Base-by-base conservation (phyloP, 352 stramenopile genomes). In the Globisporangium megalacanthum region DNA sequence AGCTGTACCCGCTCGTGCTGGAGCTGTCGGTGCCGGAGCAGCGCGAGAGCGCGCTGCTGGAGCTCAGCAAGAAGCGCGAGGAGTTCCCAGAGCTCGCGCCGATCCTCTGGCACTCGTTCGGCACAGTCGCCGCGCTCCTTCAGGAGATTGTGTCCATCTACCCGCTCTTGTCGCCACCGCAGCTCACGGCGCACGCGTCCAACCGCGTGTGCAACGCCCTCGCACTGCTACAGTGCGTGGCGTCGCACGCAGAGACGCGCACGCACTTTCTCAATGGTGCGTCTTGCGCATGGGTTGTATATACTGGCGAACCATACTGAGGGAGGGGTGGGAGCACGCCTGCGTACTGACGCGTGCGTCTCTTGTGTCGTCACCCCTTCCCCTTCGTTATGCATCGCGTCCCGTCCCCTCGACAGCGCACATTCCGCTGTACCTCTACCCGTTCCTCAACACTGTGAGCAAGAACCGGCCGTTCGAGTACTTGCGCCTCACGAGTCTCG, bases 71-170 rank as follows among this genome's bases (percentile, higher is more conserved):
- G 75, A 98, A 99, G 74, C 84, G 97, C 51, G 97, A 99, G 77
- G 86, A 92, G 59, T 99, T 98, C 64, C 79, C 92, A 6, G 97
- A 99, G 69, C 77, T 99, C 37, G 97, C 97, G 49, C 97, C 96
- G 36, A 98, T 99, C 58, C 79, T 99, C 7, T 99, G 97, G 97
- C 95, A 99, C 70, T 98, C 92, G 31, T 97, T 97, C 49, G 97
- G 96, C 42, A 99, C 96, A 1, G 95, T 99, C 15, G 86, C 96
- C 1, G 96, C 96, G 11, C 75, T 99, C 14, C 75, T 99, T 31
- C 96, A 99, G 78, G 97, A 99, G 77, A 99, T 99, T 67, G 93
- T 99, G 49, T 94, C 89, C 35, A 99, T 99, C 65, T 99, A 99
- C 75, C 96, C 96, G 31, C 80, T 98, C 36, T 79, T 99, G 33